Base-by-base conservation (phyloP, 331 rosid genomes). In the Ulmus americana region DNA sequence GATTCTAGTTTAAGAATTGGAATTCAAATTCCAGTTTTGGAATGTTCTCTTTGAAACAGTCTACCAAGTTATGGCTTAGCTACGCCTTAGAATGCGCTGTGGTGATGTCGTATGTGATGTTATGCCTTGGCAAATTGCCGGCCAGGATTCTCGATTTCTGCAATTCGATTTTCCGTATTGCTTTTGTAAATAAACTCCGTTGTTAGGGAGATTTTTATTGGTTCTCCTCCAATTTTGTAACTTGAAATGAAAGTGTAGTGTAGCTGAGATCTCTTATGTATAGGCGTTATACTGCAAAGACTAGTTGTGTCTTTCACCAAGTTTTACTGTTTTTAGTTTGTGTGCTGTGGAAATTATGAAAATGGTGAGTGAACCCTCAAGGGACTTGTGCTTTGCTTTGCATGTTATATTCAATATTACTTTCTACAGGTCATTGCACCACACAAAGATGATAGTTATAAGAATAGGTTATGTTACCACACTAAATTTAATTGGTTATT, bases 181-280 rank as follows among this genome's bases (percentile, higher is more conserved):
- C 69, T 63, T 50, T n/a, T 78, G 86, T 80, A 78, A 74, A 82
- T 80, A 76, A 67, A 28, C 13, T 28, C n/a, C 70, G 55, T 53
- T 3, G 46, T 64, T 79, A 28, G 60, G 45, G 70, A 70, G 68
- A 75, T 56, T 81, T 64, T 64, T 70, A 28, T 2, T 28, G 35
- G 74, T 72, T 57, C 55, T 40, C 15, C 55, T 67, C 73, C 76
- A 71, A 62, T 84, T 76, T 74, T 85, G 83, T 63, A 77, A 45
- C 50, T 40, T 43, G 56, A 35, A 60, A 76, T 43, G 56, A 35
- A 60, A 76, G 59, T 77, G 80, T 63, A 66, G 48, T 76, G 59
- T 61, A 63, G 63, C 59, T 12, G 9, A 46, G 42, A 66, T 61
- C 50, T n/a, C 5, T 8, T 20, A 44, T 39, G 39, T 43, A 8